Evolutionary conservation across 352 stramenopile species (phyloP).

Genomic region (Pythium grandisporangium): DNA sequence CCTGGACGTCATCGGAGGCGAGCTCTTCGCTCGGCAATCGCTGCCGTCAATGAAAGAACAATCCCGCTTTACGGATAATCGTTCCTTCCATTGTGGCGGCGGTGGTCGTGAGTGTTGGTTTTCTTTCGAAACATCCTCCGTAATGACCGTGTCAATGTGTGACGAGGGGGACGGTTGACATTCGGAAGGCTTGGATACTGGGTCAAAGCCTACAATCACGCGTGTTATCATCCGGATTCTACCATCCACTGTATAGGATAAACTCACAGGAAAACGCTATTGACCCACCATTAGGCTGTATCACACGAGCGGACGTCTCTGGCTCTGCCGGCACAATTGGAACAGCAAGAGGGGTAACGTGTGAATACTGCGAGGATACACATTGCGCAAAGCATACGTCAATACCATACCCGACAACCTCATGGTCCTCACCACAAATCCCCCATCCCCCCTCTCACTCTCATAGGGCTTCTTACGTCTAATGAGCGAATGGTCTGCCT

Average conservation of each 20-base stretch:
- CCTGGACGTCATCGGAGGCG: not conserved
- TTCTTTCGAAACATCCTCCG: not conserved
- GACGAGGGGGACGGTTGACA: not conserved
- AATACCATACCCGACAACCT: not conserved
- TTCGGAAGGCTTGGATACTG: not conserved
- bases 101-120: conserved; percentile 1
- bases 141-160: not conserved
- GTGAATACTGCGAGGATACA: not conserved
- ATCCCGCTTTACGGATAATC: conserved; percentile 49
- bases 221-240: too few species aligned
- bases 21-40: conserved; percentile 10
- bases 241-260: too few species aligned
- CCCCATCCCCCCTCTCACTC: not conserved
- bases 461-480: not conserved
- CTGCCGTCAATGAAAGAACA: conserved; percentile 41
- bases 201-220: too few species aligned
- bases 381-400: not conserved
- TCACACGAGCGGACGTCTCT: too few species aligned
- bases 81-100: conserved; percentile 22
- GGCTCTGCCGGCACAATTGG: too few species aligned
- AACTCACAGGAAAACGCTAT: too few species aligned
- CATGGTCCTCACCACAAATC: too few species aligned
- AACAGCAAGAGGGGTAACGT: not conserved
- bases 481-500: too few species aligned
- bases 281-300: too few species aligned